Evolutionary conservation across 495 filamentous ascomycete genomes (phyloP).

Genomic region (Apodospora peruviana): DNA sequence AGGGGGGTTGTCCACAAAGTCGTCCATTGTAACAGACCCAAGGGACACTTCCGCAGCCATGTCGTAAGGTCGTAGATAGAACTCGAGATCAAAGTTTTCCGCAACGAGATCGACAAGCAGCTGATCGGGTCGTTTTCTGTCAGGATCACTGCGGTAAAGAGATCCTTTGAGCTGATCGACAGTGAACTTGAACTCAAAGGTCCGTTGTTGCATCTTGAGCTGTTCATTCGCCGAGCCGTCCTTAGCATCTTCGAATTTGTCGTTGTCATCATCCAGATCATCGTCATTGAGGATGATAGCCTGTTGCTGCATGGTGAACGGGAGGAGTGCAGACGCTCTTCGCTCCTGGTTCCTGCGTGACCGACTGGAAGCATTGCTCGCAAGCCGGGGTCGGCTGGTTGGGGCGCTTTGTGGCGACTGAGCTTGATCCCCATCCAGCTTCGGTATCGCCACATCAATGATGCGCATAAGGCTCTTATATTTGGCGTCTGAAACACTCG

Average conservation of each 20-base stretch:
- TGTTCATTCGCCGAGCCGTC: constrained; percentile 54
- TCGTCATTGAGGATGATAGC: constrained; percentile 77
- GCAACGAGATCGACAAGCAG: constrained; percentile 87
- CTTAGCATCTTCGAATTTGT: constrained; percentile 54
- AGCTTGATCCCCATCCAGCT: constrained; percentile 55
- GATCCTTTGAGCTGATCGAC: constrained; percentile 91
- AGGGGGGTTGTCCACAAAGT: constrained; percentile 82
- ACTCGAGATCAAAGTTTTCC: constrained; percentile 80
- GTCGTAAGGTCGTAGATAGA: constrained; percentile 81
- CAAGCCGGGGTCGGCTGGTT: constrained; percentile 53
- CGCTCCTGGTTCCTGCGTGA: constrained; percentile 21
- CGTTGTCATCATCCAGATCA: constrained; percentile 59
- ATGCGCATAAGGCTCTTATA: constrained; percentile 95
- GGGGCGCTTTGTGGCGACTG: constrained; percentile 12
- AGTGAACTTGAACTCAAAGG: constrained; percentile 92
- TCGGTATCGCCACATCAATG: constrained; percentile 91
- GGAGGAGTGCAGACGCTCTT: constrained; percentile 34
- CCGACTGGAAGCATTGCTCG: constrained; percentile 33
- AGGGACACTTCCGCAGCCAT: constrained; percentile 87
- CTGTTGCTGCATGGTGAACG: constrained; percentile 59
- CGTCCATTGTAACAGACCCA: constrained; percentile 83
- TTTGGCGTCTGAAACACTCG: constrained; percentile 85
- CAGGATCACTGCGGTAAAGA: constrained; percentile 78
- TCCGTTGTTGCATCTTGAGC: constrained; percentile 76
- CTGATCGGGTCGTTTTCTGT: constrained; percentile 68